These are phyloP conservation scores for Mucor circinelloides DNA, from an alignment of 371 early-diverging fungal species.

Conservation along the genomic window DNA sequence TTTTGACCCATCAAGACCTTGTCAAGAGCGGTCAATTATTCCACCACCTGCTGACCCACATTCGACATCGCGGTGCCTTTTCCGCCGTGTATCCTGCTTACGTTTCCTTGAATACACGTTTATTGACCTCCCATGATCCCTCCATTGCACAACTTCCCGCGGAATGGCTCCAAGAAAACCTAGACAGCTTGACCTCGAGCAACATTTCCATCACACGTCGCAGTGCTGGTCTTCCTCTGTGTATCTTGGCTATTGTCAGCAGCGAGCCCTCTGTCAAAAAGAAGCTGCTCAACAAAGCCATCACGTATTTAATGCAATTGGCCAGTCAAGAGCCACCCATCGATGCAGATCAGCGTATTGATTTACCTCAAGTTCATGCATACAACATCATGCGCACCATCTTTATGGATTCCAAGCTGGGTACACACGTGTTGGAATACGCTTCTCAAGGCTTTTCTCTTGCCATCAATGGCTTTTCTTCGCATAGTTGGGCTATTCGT, in stretches of 20 bases:
- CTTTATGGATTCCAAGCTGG: constrained; percentile 81
- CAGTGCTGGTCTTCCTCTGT: constrained; percentile 89
- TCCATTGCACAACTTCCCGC: constrained; percentile 56
- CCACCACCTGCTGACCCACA: constrained; percentile 64
- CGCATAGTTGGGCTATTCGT: constrained; percentile 89
- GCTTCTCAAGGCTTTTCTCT: constrained; percentile 76
- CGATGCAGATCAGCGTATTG: constrained; percentile 62
- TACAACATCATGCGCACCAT: constrained; percentile 85
- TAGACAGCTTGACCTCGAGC: constrained; percentile 56
- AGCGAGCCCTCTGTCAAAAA: constrained; percentile 70
- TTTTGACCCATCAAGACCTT: constrained; percentile 40
- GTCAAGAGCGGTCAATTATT: constrained; percentile 63
- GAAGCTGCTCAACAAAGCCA: constrained; percentile 64
- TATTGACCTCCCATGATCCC: constrained; percentile 58
- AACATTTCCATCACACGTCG: constrained; percentile 91
- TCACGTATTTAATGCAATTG: constrained; percentile 69
- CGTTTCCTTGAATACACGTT: constrained; percentile 65
- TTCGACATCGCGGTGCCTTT: constrained; percentile 93
- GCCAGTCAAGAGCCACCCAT: constrained; percentile 53
- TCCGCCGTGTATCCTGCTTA: constrained; percentile 86
- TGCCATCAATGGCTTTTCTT: constrained; percentile 81
- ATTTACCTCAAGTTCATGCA: constrained; percentile 86
- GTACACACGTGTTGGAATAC: constrained; percentile 71
- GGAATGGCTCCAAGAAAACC: constrained; percentile 63
- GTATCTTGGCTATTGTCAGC: constrained; percentile 83